phyloP scores from a whole-genome alignment of 805 yeast species.

The Blastobotrys peoriensis region DNA sequence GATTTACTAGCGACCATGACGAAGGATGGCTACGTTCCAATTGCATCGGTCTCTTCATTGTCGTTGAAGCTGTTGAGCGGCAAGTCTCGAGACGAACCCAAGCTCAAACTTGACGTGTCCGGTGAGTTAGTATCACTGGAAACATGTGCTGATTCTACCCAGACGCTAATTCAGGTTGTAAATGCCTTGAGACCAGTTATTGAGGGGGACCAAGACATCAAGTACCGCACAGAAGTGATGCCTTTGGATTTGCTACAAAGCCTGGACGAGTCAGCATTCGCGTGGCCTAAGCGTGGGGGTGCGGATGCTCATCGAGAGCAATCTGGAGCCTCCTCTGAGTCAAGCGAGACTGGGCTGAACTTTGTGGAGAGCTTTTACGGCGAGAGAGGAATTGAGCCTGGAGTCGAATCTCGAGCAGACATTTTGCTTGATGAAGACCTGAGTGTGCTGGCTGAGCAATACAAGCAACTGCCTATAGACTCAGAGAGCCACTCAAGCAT shows the following conservation, averaged over 20 bases:
- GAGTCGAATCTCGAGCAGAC: constrained; percentile 20
- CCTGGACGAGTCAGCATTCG: constrained; percentile 35
- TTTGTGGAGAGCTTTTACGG: constrained; percentile 31
- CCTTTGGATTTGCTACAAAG: constrained; percentile 35
- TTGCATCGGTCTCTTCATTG: constrained; percentile 39
- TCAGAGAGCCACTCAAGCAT: background rate
- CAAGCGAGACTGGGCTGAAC: constrained; percentile 22
- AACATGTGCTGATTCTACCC: constrained; percentile 77
- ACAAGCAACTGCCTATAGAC: background rate
- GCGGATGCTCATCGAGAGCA: constrained; percentile 16
- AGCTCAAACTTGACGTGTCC: constrained; percentile 11
- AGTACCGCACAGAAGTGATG: constrained; percentile 40
- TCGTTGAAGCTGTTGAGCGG: constrained; percentile 11
- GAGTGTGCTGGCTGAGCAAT: constrained; percentile 23
- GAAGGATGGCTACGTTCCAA: constrained; percentile 46
- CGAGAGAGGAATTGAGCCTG: constrained; percentile 7
- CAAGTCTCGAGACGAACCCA: constrained; percentile 32
- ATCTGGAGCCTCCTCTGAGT: constrained; percentile 11
- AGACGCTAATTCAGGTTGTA: constrained; percentile 59
- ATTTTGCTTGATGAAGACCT: constrained; percentile 29
- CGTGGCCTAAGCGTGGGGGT: constrained; percentile 13
- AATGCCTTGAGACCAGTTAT: constrained; percentile 70
- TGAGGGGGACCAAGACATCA: constrained; percentile 49
- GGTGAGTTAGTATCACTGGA: constrained; percentile 17
- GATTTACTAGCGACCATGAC: constrained; percentile 36